phyloP scores from a whole-genome alignment of 257 asterid genomes.

The Ajuga chamaepitys region DNA sequence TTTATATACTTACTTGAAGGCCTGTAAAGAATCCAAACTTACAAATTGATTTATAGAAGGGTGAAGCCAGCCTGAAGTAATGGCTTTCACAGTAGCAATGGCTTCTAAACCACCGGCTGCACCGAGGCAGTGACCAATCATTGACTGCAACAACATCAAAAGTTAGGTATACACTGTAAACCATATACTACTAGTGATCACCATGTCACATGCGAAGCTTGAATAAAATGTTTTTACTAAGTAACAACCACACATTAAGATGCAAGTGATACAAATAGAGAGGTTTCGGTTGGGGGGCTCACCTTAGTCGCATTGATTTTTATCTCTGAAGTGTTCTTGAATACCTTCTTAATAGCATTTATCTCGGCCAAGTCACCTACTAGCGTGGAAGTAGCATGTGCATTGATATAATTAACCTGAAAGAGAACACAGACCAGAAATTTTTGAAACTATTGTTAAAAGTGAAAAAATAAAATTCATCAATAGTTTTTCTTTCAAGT shows the following conservation, averaged over 20 bases:
- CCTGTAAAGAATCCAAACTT: constrained; percentile 20
- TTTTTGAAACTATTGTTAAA: neutral
- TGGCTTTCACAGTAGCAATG: constrained; percentile 83
- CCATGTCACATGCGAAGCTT: neutral
- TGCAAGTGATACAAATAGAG: neutral
- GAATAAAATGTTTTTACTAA: neutral
- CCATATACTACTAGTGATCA: neutral
- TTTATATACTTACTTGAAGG: neutral
- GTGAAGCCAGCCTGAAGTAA: constrained; percentile 88
- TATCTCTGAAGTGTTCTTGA: constrained; percentile 48
- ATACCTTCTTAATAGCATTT: constrained; percentile 53
- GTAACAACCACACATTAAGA: neutral
- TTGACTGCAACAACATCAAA: constrained; percentile 44
- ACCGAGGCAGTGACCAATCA: constrained; percentile 92
- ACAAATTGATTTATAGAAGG: constrained; percentile 85
- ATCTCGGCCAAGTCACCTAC: constrained; percentile 62
- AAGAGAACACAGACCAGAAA: constrained; percentile 7
- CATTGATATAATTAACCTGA: constrained; percentile 66
- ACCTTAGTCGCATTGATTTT: constrained; percentile 93
- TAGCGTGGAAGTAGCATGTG: constrained; percentile 58
- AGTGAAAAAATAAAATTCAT: neutral
- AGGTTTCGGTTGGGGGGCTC: constrained; percentile 11
- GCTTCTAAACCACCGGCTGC: constrained; percentile 94
- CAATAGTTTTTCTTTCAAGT: neutral
- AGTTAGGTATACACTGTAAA: constrained; percentile 7